Conservation (phyloP, 805 yeast species). For the Candida peoriensis region DNA sequence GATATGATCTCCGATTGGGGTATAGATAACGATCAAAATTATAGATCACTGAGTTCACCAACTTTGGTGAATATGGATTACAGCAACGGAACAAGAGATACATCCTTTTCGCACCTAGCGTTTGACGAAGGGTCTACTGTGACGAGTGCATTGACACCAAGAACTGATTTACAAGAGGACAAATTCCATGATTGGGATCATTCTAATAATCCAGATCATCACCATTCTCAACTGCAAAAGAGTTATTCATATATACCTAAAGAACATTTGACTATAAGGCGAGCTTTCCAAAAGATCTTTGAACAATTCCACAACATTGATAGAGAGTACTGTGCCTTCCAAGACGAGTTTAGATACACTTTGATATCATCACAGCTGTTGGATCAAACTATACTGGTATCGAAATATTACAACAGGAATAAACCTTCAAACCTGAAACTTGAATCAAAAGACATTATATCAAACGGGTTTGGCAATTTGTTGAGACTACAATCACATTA, state of each 20-base stretch:
- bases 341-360: conserved; percentile 47
- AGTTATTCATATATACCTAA: not conserved
- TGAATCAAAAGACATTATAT: not conserved
- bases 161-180: not conserved
- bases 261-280: conserved; percentile 4
- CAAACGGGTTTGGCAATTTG: conserved; percentile 4
- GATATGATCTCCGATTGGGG: conserved; percentile 24
- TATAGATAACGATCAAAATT: conserved; percentile 15
- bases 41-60: conserved; percentile 18
- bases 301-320: conserved; percentile 12
- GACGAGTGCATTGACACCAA: conserved; percentile 2
- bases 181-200: not conserved
- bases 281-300: conserved; percentile 4
- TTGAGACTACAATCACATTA: not conserved
- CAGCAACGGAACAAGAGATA: no score
- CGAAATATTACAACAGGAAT: conserved; percentile 18
- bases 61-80: conserved; percentile 19
- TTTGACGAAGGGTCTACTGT: conserved; percentile 9
- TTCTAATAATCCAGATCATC: not conserved
- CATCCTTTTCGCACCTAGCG: no score
- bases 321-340: conserved; percentile 23
- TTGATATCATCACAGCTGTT: conserved; percentile 45
- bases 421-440: conserved; percentile 8
- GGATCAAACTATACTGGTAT: conserved; percentile 31
- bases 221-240: not conserved